Conservation (phyloP, 805 yeast genomes). For the Saturnispora hagleri region DNA sequence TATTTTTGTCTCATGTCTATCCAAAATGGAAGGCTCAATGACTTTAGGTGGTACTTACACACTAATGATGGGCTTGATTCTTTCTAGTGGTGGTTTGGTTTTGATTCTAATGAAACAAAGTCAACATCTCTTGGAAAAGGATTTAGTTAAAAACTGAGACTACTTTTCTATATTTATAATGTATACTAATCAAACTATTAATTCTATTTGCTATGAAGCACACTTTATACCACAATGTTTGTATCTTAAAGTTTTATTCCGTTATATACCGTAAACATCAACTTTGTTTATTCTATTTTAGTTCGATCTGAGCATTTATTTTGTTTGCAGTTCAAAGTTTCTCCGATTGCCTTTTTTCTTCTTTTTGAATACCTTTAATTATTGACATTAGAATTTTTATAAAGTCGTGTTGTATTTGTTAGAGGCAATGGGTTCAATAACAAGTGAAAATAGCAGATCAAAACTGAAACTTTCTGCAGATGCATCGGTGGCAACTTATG, state of each 20-base stretch:
- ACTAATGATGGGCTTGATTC: slow-evolving; percentile 48
- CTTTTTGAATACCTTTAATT: neutral
- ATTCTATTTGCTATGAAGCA: neutral
- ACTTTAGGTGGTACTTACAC: slow-evolving; percentile 72
- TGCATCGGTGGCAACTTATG: neutral
- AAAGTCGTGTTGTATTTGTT: neutral
- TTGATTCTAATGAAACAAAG: slow-evolving; percentile 15
- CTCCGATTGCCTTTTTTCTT: neutral
- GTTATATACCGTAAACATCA: neutral
- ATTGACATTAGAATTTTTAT: neutral
- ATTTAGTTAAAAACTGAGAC: neutral
- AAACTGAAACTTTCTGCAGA: neutral
- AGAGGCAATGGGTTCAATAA: neutral
- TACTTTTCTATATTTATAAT: neutral
- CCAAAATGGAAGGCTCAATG: slow-evolving; percentile 48
- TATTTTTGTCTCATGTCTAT: slow-evolving; percentile 55
- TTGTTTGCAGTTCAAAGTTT: neutral
- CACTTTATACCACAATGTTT: neutral
- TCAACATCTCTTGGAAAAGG: slow-evolving; percentile 11
- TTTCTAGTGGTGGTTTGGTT: slow-evolving; percentile 11
- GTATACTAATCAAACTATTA: neutral
- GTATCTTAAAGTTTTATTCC: neutral
- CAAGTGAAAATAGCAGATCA: neutral
- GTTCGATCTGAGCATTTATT: neutral
- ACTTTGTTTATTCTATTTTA: neutral